Percentiles rank a stretch among this genome's conserved stretches.
These are phyloP conservation scores for barrel medic (Medicago truncatula) DNA, from an alignment of 306 rosid genomes.

Conservation along the genomic window MtrunA17r5.0-ANR NC_053049.1:2216501-2217000, in stretches of 20 bases:
- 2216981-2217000: too few species aligned
- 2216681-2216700: background rate
- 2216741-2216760: background rate
- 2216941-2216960: too few species aligned
- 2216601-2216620: background rate
- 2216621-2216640: background rate
- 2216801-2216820: background rate
- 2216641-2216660: conserved; percentile 23
- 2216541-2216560: conserved; percentile 67
- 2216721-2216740: background rate
- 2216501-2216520: conserved; percentile 90
- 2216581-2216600: background rate
- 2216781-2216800: background rate
- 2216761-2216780: background rate
- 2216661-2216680: background rate
- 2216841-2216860: background rate
- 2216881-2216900: too few species aligned
- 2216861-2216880: too few species aligned
- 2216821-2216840: background rate
- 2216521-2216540: conserved; percentile 75
- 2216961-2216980: too few species aligned
- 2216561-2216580: conserved; percentile 42
- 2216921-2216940: too few species aligned
- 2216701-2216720: conserved; percentile 1
- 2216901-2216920: too few species aligned